These are phyloP conservation scores for Backusella tarrabulga DNA, from an alignment of 192 early-diverging fungal genomes.

Conservation along the genomic window DNA sequence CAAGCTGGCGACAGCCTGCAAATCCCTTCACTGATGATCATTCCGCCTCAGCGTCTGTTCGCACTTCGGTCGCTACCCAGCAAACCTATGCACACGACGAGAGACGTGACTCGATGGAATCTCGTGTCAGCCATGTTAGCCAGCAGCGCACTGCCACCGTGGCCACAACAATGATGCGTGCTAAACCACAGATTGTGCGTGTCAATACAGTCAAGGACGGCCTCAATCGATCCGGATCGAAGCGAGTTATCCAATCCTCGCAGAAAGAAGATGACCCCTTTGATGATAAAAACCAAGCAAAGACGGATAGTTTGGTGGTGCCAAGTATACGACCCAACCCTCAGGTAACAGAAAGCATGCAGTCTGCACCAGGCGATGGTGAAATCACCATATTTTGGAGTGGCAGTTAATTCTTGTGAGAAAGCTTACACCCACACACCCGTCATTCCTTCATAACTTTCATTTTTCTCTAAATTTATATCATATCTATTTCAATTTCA, in stretches of 20 bases:
- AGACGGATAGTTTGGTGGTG: background rate
- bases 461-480: background rate
- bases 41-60: background rate
- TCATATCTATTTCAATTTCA: constrained; percentile 3
- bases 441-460: background rate
- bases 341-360: constrained; percentile 26
- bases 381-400: constrained; percentile 42
- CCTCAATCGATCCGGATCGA: constrained; percentile 18
- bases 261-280: constrained; percentile 1
- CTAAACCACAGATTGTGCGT: constrained; percentile 34
- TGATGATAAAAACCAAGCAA: constrained; percentile 10
- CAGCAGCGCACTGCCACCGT: constrained; percentile 2
- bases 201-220: constrained; percentile 35
- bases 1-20: background rate
- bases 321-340: background rate
- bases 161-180: constrained; percentile 34
- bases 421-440: background rate
- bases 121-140: background rate
- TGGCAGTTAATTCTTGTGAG: background rate
- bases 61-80: background rate
- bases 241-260: constrained; percentile 19
- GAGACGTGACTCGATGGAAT: constrained; percentile 8
- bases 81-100: background rate
- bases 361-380: constrained; percentile 33
- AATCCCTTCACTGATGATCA: constrained; percentile 4